These are phyloP conservation scores for Aspergillus sp. DNA, from an alignment of 2,329 filamentous ascomycete species.

Conservation along the genomic window DNA sequence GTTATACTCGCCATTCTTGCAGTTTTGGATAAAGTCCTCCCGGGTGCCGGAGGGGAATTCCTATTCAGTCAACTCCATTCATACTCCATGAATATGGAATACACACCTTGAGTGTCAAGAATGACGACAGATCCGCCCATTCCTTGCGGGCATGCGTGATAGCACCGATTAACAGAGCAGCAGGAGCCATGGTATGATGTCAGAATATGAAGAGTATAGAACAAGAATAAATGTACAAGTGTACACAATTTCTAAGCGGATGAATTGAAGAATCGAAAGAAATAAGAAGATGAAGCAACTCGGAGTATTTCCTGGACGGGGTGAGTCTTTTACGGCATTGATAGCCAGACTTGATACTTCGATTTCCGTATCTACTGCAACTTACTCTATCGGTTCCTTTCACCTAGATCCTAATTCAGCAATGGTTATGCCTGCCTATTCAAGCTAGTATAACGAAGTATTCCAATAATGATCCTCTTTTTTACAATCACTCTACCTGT, in stretches of 20 bases:
- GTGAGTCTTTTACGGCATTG: too few species aligned
- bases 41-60: conserved; percentile 50
- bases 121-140: conserved; percentile 37
- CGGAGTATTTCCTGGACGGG: too few species aligned
- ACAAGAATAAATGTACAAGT: conserved; percentile 1
- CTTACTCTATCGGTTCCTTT: background rate
- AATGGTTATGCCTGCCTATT: background rate
- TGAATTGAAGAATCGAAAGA: background rate
- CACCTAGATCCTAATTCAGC: background rate
- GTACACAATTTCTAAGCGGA: background rate
- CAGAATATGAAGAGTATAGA: background rate
- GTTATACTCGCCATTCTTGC: conserved; percentile 49
- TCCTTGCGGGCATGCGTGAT: conserved; percentile 38
- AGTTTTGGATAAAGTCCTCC: conserved; percentile 50
- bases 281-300: too few species aligned
- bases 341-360: too few species aligned
- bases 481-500: background rate
- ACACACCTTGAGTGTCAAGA: conserved; percentile 35
- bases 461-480: background rate
- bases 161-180: conserved; percentile 40
- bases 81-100: background rate
- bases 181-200: conserved; percentile 32
- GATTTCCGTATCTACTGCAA: too few species aligned
- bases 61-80: conserved; percentile 20
- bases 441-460: background rate